Percentiles rank a stretch among this genome's conserved stretches.
Evolutionary conservation across 352 stramenopile species (phyloP).

Genomic region (Phytophthora cryptogea): DNA sequence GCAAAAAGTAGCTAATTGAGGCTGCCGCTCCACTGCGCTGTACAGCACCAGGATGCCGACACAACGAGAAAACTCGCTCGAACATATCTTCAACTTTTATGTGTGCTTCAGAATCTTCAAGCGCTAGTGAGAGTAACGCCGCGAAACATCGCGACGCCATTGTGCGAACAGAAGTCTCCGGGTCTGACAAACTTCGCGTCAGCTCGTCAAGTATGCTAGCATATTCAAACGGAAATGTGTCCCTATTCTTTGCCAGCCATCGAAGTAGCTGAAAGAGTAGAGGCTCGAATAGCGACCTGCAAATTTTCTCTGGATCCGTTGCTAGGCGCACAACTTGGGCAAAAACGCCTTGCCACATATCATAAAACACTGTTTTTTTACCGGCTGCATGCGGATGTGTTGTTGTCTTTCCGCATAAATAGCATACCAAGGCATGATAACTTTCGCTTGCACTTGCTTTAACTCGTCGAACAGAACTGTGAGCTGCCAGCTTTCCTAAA

Average conservation of each 20-base stretch:
- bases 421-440: slow-evolving; percentile 73
- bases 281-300: slow-evolving; percentile 69
- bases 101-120: slow-evolving; percentile 39
- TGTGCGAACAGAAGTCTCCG: slow-evolving; percentile 58
- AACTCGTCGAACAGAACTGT: slow-evolving; percentile 59
- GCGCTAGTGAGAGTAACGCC: slow-evolving; percentile 44
- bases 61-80: slow-evolving; percentile 74
- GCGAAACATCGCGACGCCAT: slow-evolving; percentile 69
- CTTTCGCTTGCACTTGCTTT: slow-evolving; percentile 69
- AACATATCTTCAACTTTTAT: slow-evolving; percentile 59
- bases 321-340: slow-evolving; percentile 56
- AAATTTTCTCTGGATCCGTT: slow-evolving; percentile 75
- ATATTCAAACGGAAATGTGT: slow-evolving; percentile 74
- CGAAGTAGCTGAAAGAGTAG: slow-evolving; percentile 74
- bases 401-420: slow-evolving; percentile 71
- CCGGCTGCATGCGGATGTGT: slow-evolving; percentile 63
- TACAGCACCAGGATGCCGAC: slow-evolving; percentile 57
- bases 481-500: slow-evolving; percentile 48
- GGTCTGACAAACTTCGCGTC: slow-evolving; percentile 53
- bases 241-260: slow-evolving; percentile 64
- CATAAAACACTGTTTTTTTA: slow-evolving; percentile 66
- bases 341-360: slow-evolving; percentile 61
- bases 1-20: slow-evolving; percentile 73
- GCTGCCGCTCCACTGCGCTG: slow-evolving; percentile 69
- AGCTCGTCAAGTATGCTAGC: slow-evolving; percentile 63